Percentiles rank a stretch among this genome's conserved stretches.
phyloP scores from a whole-genome alignment of 2,329 filamentous ascomycete genomes.

The Monosporascus sp. region DNA sequence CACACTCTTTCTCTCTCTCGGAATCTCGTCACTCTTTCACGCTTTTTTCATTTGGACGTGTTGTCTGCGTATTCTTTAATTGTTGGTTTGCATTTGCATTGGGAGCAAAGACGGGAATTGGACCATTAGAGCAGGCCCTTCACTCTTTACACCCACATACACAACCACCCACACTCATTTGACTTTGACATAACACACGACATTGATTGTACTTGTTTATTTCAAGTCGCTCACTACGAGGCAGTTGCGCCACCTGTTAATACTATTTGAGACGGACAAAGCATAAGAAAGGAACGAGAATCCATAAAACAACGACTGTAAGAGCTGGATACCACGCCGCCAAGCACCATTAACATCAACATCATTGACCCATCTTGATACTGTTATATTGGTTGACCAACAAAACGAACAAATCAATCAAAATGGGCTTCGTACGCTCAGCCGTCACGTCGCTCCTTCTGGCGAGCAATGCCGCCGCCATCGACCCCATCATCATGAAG shows the following conservation, averaged over 20 bases:
- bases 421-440: conserved; percentile 24
- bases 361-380: no score
- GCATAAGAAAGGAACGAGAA: background rate
- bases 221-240: background rate
- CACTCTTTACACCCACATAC: background rate
- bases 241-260: background rate
- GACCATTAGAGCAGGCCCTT: background rate
- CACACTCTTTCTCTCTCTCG: background rate
- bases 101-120: background rate
- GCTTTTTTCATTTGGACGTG: no score
- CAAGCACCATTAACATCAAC: no score
- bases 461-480: conserved; percentile 17
- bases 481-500: conserved; percentile 29
- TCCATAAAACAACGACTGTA: background rate
- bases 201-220: background rate
- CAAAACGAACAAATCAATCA: conserved; percentile 5
- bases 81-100: background rate
- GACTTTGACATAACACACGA: background rate
- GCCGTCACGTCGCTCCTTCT: conserved; percentile 22
- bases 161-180: no score
- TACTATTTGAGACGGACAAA: background rate
- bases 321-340: no score
- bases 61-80: background rate
- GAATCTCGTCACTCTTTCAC: background rate
- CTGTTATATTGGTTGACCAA: background rate